Conservation (phyloP, 2,329 filamentous ascomycete species). For the Aspergillus novoparasiticus region DNA sequence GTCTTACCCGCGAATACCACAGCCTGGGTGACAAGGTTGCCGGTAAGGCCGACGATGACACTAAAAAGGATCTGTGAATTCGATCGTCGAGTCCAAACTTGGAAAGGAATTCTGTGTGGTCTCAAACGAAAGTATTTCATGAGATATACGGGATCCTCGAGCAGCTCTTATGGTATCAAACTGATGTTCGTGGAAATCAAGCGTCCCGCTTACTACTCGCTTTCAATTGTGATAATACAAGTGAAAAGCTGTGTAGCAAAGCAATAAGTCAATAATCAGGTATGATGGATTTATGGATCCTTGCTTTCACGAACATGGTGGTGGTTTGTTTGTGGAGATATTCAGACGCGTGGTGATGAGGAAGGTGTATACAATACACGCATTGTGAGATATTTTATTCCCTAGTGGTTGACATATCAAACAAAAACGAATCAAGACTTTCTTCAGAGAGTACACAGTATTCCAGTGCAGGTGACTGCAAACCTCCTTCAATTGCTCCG, state of each 20-base stretch:
- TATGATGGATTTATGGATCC: neutral
- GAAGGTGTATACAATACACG: neutral
- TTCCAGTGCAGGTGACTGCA: neutral
- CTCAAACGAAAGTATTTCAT: neutral
- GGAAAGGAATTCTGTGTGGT: neutral
- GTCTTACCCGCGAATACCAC: conserved; percentile 82
- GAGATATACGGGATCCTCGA: neutral
- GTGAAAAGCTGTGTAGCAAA: neutral
- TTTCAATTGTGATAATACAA: neutral
- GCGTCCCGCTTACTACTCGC: neutral
- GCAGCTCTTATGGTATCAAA: neutral
- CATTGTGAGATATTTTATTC: neutral
- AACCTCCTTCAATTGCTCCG: neutral
- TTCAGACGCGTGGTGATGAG: neutral
- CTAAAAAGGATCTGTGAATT: conserved; percentile 58
- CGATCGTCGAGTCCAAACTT: neutral
- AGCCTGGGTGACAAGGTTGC: conserved; percentile 81
- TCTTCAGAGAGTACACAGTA: neutral
- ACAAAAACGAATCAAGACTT: neutral
- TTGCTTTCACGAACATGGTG: neutral
- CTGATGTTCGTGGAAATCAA: neutral
- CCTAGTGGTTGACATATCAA: neutral
- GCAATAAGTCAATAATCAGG: too few relatives aligned
- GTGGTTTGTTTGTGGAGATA: neutral
- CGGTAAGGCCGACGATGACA: conserved; percentile 48